These are phyloP conservation scores for Plenodomus lindquistii DNA, from an alignment of 2,329 filamentous ascomycete genomes.

Conservation along the genomic window DNA sequence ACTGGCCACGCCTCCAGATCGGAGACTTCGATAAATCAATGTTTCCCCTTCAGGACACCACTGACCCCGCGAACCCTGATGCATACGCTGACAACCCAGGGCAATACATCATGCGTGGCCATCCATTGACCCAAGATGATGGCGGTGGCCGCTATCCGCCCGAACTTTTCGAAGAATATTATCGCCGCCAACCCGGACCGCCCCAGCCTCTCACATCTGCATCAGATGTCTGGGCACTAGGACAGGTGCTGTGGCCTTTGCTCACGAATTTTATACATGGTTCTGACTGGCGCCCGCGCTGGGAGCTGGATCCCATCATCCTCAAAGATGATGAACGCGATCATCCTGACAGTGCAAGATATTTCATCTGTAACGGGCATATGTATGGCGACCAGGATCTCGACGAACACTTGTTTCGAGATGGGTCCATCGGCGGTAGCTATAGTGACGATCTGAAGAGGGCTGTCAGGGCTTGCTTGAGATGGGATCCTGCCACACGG, in stretches of 20 bases:
- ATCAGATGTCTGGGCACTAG: not conserved
- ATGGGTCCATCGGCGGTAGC: too few relatives aligned
- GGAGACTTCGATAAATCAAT: not conserved
- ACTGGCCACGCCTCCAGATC: not conserved
- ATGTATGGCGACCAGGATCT: too few relatives aligned
- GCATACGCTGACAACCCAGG: not conserved
- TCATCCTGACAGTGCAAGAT: too few relatives aligned
- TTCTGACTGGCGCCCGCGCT: not conserved
- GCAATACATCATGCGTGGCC: not conserved
- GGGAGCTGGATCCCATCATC: too few relatives aligned
- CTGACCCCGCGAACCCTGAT: not conserved
- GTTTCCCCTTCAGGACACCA: not conserved
- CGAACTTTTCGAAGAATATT: not conserved
- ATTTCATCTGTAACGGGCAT: too few relatives aligned
- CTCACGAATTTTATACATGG: not conserved
- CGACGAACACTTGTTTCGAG: too few relatives aligned
- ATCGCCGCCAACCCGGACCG: not conserved
- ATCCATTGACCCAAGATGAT: not conserved
- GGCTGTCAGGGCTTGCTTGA: too few relatives aligned
- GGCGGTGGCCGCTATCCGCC: not conserved
- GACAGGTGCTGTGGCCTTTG: not conserved
- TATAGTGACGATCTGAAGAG: too few relatives aligned
- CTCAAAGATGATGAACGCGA: too few relatives aligned
- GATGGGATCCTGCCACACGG: too few relatives aligned
- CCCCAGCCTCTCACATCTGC: not conserved